Conservation (phyloP, 345 rosid genomes). For the Bruguiera gymnorhiza region DNA sequence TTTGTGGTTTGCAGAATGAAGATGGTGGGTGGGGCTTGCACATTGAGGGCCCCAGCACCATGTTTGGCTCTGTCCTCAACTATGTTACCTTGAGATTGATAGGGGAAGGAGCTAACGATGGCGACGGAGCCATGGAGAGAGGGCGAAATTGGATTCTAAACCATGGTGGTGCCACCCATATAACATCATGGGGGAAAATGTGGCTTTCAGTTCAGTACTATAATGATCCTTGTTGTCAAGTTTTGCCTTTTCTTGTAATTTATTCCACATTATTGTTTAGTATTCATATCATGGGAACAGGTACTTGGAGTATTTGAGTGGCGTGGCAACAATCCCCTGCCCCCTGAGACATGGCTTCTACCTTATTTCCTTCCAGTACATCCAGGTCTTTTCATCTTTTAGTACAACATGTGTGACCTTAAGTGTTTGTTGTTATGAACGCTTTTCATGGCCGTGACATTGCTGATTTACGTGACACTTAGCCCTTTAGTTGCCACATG, state of each 20-base stretch:
- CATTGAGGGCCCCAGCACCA: constrained; percentile 95
- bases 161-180: constrained; percentile 89
- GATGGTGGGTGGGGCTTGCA: constrained; percentile 99
- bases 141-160: constrained; percentile 80
- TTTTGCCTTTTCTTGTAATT: neutral
- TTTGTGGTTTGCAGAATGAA: constrained; percentile 56
- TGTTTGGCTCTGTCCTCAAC: constrained; percentile 90
- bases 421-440: too few species aligned
- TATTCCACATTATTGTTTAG: constrained; percentile 14
- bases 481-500: too few species aligned
- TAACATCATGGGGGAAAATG: constrained; percentile 97
- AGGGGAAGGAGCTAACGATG: constrained; percentile 90
- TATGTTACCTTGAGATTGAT: constrained; percentile 88
- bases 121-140: constrained; percentile 74
- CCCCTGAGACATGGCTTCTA: constrained; percentile 98
- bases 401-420: too few species aligned
- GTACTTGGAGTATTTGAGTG: constrained; percentile 93
- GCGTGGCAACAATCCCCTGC: constrained; percentile 96
- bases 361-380: constrained; percentile 79
- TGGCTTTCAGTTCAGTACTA: constrained; percentile 89
- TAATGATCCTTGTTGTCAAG: constrained; percentile 15
- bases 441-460: too few species aligned
- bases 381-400: constrained; percentile 59
- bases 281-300: constrained; percentile 41
- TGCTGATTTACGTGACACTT: too few species aligned